These are phyloP conservation scores for Cocos nucifera DNA, from an alignment of 176 grass and related monocot genomes.

Conservation along the genomic window DNA sequence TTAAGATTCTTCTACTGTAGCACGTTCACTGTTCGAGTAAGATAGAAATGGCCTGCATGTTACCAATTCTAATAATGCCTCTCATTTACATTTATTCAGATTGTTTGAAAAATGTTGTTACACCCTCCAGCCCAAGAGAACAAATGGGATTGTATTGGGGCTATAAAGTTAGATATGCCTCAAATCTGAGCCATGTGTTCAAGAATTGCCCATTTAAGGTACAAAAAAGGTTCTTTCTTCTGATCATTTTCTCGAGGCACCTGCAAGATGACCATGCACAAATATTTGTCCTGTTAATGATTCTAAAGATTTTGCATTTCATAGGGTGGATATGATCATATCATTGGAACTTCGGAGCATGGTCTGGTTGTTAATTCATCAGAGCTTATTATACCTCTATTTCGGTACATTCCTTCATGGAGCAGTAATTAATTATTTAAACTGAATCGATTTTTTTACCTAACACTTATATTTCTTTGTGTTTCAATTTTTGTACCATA, in stretches of 20 bases:
- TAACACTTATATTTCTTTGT: neutral
- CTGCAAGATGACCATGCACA: too few species aligned
- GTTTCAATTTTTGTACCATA: too few species aligned
- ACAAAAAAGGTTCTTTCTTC: neutral
- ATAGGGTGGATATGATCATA: conserved; percentile 87
- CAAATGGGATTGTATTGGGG: conserved; percentile 80
- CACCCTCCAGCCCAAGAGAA: conserved; percentile 40
- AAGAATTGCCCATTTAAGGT: conserved; percentile 62
- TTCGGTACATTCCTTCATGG: conserved; percentile 35
- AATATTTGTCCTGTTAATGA: too few species aligned
- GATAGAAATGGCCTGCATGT: neutral
- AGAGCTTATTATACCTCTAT: conserved; percentile 67
- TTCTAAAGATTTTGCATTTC: neutral
- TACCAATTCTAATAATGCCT: conserved; percentile 19
- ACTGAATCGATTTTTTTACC: neutral
- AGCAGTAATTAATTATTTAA: neutral
- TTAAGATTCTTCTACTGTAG: too few species aligned
- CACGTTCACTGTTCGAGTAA: too few species aligned
- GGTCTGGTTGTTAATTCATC: conserved; percentile 75
- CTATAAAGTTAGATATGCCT: conserved; percentile 82
- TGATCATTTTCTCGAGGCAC: too few species aligned
- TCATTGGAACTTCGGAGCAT: conserved; percentile 97
- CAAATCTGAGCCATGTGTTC: conserved; percentile 71
- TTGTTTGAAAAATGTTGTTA: conserved; percentile 53
- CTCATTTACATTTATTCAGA: conserved; percentile 29